Percentiles rank a stretch among this genome's conserved stretches.
Evolutionary conservation across 208 protist genomes (phyloP).

Genomic region (Crithidia fasciculata): DNA sequence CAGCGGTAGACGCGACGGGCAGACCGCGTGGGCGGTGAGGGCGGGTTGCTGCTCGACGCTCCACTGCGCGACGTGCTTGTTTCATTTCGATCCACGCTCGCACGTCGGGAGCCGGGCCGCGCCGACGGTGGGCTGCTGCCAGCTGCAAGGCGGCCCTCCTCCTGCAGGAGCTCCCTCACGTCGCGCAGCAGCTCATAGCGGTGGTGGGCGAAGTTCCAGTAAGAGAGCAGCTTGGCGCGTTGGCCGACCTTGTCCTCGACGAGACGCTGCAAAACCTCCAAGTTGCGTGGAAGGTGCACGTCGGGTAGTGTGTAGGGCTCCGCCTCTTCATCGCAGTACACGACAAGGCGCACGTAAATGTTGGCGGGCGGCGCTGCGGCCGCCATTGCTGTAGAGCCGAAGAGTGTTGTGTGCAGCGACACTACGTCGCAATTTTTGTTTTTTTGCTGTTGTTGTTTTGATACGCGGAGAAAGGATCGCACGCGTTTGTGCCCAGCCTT

Average conservation of each 20-base stretch:
- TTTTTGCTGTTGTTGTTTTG: background rate
- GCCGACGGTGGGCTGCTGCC: background rate
- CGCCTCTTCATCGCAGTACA: slow-evolving; percentile 44
- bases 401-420: too few relatives aligned
- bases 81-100: background rate
- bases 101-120: background rate
- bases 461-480: slow-evolving; percentile 5
- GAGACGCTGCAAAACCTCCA: slow-evolving; percentile 26
- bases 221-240: slow-evolving; percentile 49
- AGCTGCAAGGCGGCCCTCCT: background rate
- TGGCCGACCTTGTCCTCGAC: slow-evolving; percentile 34
- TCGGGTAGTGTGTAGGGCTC: slow-evolving; percentile 24
- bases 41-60: slow-evolving; percentile 1
- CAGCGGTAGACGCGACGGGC: slow-evolving; percentile 28
- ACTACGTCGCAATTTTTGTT: too few relatives aligned
- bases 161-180: slow-evolving; percentile 28
- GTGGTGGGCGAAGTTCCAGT: slow-evolving; percentile 50
- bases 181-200: slow-evolving; percentile 55
- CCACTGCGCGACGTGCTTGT: slow-evolving; percentile 8
- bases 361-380: background rate
- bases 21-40: too few relatives aligned
- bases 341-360: slow-evolving; percentile 35
- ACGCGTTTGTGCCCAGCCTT: too few relatives aligned
- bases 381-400: background rate
- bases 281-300: slow-evolving; percentile 17